Base-by-base conservation (phyloP, 495 filamentous ascomycete genomes). In the Annulohypoxylon bovei region DNA sequence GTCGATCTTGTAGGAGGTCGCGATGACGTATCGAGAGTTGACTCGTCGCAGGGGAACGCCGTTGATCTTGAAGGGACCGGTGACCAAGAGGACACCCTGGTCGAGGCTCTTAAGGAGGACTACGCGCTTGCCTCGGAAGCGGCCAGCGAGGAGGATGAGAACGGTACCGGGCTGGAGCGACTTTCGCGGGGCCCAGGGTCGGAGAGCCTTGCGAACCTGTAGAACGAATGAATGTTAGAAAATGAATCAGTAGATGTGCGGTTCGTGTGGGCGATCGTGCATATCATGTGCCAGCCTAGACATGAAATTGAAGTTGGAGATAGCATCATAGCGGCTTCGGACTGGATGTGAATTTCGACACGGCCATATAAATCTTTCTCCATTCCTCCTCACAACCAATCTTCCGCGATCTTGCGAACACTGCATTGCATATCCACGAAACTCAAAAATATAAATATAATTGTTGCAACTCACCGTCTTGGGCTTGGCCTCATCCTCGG, bases 101-200 rank as follows among this genome's bases (percentile, higher is more conserved):
- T 91, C 84, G 79, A 99, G 93, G 85, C 90, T 87, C 88, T 98
- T 98, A 81, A 99, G 92, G 82, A 97, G 94, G 79, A 99, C 86
- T 78, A 99, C 96, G 80, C 96, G 96, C 92, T 98, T 98, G 87
- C 96, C 96, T 77, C 96, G 95, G 92, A 98, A 99, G 79, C 96
- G 95, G 77, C 96, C 96, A 83, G 96, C 95, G 78, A 99, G 93
- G 81, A 99, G 92, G 83, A 99, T 98, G 77, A 99, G 90, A 77
- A 98, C 87, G 80, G 93, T 90, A 81, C 96, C 96, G 80, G 95
- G 96, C 80, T 90, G 85, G 76, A 99, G 94, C 70, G 91, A 90
- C 75, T 90, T 82, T 75, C 96, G 94, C 72, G 92, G 87, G 81
- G 92, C 90, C 78, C 94, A 88, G 65, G 93, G 86, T 73, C 93